These are phyloP conservation scores for Botrytis byssoidea DNA, from an alignment of 2,329 filamentous ascomycete species.

Conservation along the genomic window DNA sequence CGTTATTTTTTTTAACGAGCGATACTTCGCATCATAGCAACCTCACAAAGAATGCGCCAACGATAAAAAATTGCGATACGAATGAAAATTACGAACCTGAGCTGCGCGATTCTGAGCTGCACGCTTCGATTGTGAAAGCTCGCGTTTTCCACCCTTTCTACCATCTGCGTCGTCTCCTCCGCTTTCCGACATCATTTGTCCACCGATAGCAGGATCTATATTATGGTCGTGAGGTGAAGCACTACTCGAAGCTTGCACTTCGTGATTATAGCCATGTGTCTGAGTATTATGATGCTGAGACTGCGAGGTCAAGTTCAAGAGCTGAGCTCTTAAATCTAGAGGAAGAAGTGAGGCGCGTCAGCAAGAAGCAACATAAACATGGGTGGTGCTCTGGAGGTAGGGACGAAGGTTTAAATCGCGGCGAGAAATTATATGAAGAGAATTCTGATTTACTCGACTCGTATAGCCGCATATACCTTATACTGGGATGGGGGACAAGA, in stretches of 20 bases:
- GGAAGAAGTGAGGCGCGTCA: constrained; percentile 37
- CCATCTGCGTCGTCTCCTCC: constrained; percentile 47
- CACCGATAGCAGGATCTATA: constrained; percentile 40
- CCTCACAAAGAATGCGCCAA: constrained; percentile 8
- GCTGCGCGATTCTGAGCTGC: constrained; percentile 66
- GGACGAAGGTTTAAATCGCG: not conserved
- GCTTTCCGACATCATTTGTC: constrained; percentile 35
- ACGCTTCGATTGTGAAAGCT: constrained; percentile 74
- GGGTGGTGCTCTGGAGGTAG: constrained; percentile 6
- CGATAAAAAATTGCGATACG: constrained; percentile 12
- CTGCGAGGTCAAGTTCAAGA: constrained; percentile 35
- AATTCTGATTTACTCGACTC: constrained; percentile 18
- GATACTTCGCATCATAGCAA: constrained; percentile 21
- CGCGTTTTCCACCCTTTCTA: constrained; percentile 76
- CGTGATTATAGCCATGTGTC: constrained; percentile 36
- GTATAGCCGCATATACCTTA: constrained; percentile 21
- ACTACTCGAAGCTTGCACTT: constrained; percentile 36
- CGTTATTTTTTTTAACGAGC: constrained; percentile 29
- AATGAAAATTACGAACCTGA: constrained; percentile 64
- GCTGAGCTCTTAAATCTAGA: constrained; percentile 40
- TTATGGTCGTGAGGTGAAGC: constrained; percentile 39
- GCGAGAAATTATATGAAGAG: constrained; percentile 1
- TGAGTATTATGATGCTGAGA: constrained; percentile 25
- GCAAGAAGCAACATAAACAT: constrained; percentile 27
- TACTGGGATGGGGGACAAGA: constrained; percentile 11